phyloP scores from a whole-genome alignment of 805 yeast genomes.

The Yarrowia porcina region DNA sequence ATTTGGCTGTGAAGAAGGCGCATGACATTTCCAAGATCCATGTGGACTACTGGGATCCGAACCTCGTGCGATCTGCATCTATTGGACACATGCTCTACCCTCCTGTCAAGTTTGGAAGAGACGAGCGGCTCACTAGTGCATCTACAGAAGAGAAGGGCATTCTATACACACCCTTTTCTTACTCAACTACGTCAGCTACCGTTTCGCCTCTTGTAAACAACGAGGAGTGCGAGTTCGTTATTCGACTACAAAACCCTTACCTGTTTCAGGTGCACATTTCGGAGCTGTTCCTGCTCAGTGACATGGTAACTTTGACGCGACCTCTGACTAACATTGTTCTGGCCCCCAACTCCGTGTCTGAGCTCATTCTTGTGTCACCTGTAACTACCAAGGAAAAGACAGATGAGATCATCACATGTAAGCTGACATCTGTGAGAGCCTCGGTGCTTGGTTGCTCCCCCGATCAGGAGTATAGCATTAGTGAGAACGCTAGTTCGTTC shows the following conservation, averaged over 20 bases:
- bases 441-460: conserved; percentile 22
- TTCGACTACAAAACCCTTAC: conserved; percentile 74
- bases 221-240: conserved; percentile 56
- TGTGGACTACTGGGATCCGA: conserved; percentile 68
- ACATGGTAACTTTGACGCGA: conserved; percentile 30
- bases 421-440: conserved; percentile 41
- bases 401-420: conserved; percentile 50
- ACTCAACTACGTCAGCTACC: background rate
- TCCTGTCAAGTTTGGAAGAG: conserved; percentile 21
- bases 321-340: conserved; percentile 32
- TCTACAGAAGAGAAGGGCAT: conserved; percentile 27
- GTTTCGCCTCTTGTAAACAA: conserved; percentile 47
- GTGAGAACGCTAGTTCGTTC: conserved; percentile 21
- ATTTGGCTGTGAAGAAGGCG: conserved; percentile 39
- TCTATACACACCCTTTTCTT: conserved; percentile 27
- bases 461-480: background rate
- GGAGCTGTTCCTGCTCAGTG: conserved; percentile 34
- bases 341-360: conserved; percentile 34
- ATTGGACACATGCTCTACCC: conserved; percentile 7
- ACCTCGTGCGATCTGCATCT: conserved; percentile 52
- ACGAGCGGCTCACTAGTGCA: background rate
- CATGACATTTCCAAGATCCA: conserved; percentile 28
- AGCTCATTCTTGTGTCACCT: conserved; percentile 31
- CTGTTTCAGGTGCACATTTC: conserved; percentile 64
- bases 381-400: conserved; percentile 47